Base-by-base conservation (phyloP, 1,284 basidiomycete species). In the Sphaerobolus stellatus region DNA sequence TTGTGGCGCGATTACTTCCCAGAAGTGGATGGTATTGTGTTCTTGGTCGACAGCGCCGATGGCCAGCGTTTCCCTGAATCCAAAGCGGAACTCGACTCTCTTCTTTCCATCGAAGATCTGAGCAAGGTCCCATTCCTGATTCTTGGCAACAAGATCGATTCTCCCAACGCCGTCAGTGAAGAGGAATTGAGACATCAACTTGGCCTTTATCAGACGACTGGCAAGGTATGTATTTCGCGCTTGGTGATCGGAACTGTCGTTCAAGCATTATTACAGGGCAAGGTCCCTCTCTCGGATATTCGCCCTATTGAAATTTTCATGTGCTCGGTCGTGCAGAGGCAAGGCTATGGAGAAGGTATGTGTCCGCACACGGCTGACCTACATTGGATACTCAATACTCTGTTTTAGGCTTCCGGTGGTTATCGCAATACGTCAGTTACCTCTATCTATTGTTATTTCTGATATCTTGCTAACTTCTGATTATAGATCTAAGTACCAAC, bases 1-100 rank as follows among this genome's bases (percentile, higher is more conserved):
- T 88, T 99, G 69, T 99, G 97, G 97, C 88, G 94, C 61, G 96
- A 99, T 74, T 99, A 99, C 79, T 99, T 99, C 87, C 96, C 97
- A 54, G 97, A 99, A 75, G 97, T 99, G 43, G 94, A 99, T 68
- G 97, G 94, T 30, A 98, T 99, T 65, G 87, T 99, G 68, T 99
- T 99, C 84, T 81, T 99, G 56, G 96, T 99, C 60, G 97, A 99
- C 78, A 90, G 87, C 59, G 93, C 94, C 62, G 97, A 99, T 77
- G 87, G 88, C 66, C 96, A 98, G 75, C 92, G 97, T 48, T 97
- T 99, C 74, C 73, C 87, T 7, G 97, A 99, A 75, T 92, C 92
- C 59, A 98, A 98, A 73, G 93, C 92, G 11, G 97, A 99, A 76
- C 86, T 99, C 46, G 97, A 99, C 70, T 90, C 94, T 8, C 84